These are phyloP conservation scores for Fomes fomentarius DNA, from an alignment of 1,284 basidiomycete genomes.

Conservation along the genomic window DNA sequence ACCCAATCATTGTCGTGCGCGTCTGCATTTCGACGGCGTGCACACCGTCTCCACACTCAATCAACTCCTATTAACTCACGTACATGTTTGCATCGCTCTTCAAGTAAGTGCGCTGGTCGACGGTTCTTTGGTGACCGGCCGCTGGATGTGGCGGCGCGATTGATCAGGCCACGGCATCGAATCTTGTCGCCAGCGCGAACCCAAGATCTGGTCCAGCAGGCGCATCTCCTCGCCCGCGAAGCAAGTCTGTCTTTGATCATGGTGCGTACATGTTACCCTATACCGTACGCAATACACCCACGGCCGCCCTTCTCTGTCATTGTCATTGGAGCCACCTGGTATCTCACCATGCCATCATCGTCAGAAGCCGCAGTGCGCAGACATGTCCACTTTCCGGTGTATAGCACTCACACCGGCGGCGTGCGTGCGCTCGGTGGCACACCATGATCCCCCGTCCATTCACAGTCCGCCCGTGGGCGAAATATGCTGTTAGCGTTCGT, in stretches of 20 bases:
- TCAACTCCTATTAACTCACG: neutral
- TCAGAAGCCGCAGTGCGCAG: neutral
- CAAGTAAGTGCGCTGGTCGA: neutral
- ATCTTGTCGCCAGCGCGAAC: too few relatives aligned
- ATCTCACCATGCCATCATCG: slow-evolving; percentile 3
- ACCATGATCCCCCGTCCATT: too few relatives aligned
- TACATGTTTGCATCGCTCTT: neutral
- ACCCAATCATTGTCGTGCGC: slow-evolving; percentile 1
- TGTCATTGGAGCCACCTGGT: neutral
- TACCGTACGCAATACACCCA: neutral
- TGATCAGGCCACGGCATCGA: neutral
- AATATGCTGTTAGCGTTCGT: too few relatives aligned
- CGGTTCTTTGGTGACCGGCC: neutral
- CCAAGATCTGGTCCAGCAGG: slow-evolving; percentile 1
- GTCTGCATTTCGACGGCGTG: neutral
- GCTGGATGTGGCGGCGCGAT: neutral
- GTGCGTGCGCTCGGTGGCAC: neutral
- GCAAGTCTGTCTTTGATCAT: neutral
- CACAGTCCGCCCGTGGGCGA: too few relatives aligned
- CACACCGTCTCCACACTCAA: neutral
- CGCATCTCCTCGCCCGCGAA: slow-evolving; percentile 6
- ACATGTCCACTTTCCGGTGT: neutral
- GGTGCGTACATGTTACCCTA: neutral
- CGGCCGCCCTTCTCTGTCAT: neutral
- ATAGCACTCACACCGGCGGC: neutral